A percentile compares a stretch with the other conserved stretches of the same genome.
Conservation (phyloP, 805 yeast species). For the Starmerella apicola region DNA sequence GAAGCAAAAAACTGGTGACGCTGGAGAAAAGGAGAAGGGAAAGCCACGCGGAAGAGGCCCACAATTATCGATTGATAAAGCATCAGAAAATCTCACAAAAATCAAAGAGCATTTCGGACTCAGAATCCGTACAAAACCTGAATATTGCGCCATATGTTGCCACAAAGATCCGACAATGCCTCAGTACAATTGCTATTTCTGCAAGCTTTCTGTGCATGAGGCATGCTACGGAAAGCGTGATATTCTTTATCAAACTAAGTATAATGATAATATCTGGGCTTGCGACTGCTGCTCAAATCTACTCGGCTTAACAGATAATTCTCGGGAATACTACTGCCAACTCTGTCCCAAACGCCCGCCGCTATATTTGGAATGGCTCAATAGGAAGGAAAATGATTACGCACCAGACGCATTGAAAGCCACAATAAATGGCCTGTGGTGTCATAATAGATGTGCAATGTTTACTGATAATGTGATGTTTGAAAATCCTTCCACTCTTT, state of each 20-base stretch:
- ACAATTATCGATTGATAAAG: constrained; percentile 1
- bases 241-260: too few species aligned
- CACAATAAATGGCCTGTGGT: constrained; percentile 18
- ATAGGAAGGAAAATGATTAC: constrained; percentile 2
- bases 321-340: constrained; percentile 28
- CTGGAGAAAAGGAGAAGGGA: not conserved
- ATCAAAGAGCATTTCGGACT: constrained; percentile 5
- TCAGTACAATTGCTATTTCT: constrained; percentile 11
- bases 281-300: constrained; percentile 54
- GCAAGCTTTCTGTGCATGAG: constrained; percentile 16
- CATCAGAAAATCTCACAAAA: constrained; percentile 2
- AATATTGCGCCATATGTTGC: constrained; percentile 17
- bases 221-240: constrained; percentile 16
- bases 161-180: constrained; percentile 16
- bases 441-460: constrained; percentile 19
- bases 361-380: constrained; percentile 15
- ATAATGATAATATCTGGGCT: constrained; percentile 14
- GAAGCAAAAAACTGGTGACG: not conserved
- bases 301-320: constrained; percentile 34
- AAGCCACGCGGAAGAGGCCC: not conserved
- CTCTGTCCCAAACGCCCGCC: constrained; percentile 15
- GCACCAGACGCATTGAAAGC: constrained; percentile 16
- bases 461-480: constrained; percentile 8
- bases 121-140: constrained; percentile 1
- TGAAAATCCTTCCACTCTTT: constrained; percentile 4